A percentile compares a stretch with the other conserved stretches of the same genome.
Evolutionary conservation across 192 early-diverging fungal species (phyloP).

Genomic region (Coemansia sp.): DNA sequence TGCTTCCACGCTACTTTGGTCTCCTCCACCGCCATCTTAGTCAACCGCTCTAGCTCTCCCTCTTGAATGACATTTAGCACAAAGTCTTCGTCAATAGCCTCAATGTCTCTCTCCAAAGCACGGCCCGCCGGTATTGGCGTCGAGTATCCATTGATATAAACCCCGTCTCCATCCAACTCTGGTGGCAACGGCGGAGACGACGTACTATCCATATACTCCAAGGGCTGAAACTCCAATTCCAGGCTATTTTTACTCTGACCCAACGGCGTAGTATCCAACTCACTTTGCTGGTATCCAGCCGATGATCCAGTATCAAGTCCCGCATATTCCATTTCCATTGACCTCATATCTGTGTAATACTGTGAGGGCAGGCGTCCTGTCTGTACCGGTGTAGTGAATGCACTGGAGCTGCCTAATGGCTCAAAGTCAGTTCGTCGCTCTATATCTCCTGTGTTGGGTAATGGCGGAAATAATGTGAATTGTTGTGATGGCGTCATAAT

Average conservation of each 20-base stretch:
- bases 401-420: not conserved
- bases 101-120: not conserved
- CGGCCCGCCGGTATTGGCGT: not conserved
- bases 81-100: conserved; percentile 37
- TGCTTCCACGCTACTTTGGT: conserved; percentile 22
- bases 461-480: not conserved
- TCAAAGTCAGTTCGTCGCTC: conserved; percentile 3
- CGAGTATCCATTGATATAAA: conserved; percentile 5
- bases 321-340: not conserved
- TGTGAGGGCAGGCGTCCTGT: not conserved
- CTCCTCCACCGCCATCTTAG: conserved; percentile 35
- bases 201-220: not conserved
- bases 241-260: not conserved
- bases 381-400: not conserved
- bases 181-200: not conserved
- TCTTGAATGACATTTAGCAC: conserved; percentile 47
- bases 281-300: not conserved
- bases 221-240: not conserved
- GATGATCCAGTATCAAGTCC: not conserved
- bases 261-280: not conserved
- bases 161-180: not conserved
- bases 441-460: conserved; percentile 5
- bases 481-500: conserved; percentile 1
- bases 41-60: conserved; percentile 39
- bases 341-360: conserved; percentile 1